Conservation (phyloP, 139 green algal genomes). For the Pseudopediastrum boryanum region DNA sequence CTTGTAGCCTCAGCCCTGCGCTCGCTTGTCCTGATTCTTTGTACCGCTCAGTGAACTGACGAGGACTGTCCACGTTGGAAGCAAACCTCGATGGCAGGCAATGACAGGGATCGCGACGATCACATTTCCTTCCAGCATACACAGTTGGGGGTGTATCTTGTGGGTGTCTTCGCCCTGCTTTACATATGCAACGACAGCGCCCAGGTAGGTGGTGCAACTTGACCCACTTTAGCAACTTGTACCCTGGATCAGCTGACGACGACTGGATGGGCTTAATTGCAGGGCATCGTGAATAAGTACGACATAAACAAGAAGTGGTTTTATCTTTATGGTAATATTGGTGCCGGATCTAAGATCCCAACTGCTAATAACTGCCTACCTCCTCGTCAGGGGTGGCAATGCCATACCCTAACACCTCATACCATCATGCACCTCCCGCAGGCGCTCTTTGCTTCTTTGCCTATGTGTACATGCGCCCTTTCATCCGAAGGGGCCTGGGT, state of each 20-base stretch:
- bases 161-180: constrained; percentile 39
- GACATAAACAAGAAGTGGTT: constrained; percentile 83
- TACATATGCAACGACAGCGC: constrained; percentile 59
- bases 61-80: too few relatives aligned
- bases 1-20: too few relatives aligned
- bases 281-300: constrained; percentile 70
- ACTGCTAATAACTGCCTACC: too few relatives aligned
- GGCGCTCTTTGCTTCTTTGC: constrained; percentile 57
- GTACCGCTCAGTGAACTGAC: too few relatives aligned
- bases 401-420: too few relatives aligned
- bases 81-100: not conserved
- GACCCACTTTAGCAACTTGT: not conserved
- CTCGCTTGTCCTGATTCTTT: too few relatives aligned
- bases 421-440: too few relatives aligned
- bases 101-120: not conserved
- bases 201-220: constrained; percentile 37
- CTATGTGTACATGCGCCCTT: constrained; percentile 84
- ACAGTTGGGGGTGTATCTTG: constrained; percentile 57
- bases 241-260: too few relatives aligned
- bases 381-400: too few relatives aligned
- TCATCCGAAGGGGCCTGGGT: constrained; percentile 75
- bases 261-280: too few relatives aligned
- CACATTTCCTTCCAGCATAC: constrained; percentile 55
- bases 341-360: not conserved
- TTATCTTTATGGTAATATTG: constrained; percentile 70